Evolutionary conservation across 352 stramenopile species (phyloP).

Genomic region (Phytophthora cryptogea): DNA sequence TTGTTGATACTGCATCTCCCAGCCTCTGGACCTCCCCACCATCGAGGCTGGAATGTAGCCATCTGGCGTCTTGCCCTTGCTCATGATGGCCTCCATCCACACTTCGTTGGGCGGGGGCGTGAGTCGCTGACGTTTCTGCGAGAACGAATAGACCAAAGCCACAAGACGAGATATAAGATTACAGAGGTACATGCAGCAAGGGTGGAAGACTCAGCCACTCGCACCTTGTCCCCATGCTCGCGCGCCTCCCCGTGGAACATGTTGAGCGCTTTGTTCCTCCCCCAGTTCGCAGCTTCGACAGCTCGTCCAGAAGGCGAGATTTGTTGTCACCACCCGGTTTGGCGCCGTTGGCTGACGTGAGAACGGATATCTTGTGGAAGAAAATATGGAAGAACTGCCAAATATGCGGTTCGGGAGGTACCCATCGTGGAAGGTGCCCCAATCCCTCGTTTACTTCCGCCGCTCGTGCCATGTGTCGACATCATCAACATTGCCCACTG

Average conservation of each 20-base stretch:
- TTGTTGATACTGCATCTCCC: no score
- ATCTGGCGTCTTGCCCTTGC: slow-evolving; percentile 49
- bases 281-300: slow-evolving; percentile 14
- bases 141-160: background rate
- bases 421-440: slow-evolving; percentile 2
- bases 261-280: slow-evolving; percentile 13
- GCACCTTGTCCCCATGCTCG: slow-evolving; percentile 35
- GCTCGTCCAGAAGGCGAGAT: slow-evolving; percentile 23
- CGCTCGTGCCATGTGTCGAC: slow-evolving; percentile 3
- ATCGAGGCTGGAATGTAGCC: slow-evolving; percentile 10
- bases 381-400: slow-evolving; percentile 2
- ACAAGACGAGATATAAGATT: background rate
- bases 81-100: slow-evolving; percentile 81
- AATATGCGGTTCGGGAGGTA: slow-evolving; percentile 17
- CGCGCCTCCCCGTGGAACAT: slow-evolving; percentile 36
- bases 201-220: background rate
- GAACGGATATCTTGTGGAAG: slow-evolving; percentile 9
- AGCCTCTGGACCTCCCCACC: no score
- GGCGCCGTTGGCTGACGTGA: slow-evolving; percentile 7
- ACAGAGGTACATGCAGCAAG: slow-evolving; percentile 1
- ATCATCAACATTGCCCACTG: slow-evolving; percentile 2
- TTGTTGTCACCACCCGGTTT: slow-evolving; percentile 15
- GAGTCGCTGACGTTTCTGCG: slow-evolving; percentile 35
- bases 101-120: slow-evolving; percentile 56
- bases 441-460: slow-evolving; percentile 14